Conservation (phyloP, 179 eudicot species). For the Silene vulgaris region DNA sequence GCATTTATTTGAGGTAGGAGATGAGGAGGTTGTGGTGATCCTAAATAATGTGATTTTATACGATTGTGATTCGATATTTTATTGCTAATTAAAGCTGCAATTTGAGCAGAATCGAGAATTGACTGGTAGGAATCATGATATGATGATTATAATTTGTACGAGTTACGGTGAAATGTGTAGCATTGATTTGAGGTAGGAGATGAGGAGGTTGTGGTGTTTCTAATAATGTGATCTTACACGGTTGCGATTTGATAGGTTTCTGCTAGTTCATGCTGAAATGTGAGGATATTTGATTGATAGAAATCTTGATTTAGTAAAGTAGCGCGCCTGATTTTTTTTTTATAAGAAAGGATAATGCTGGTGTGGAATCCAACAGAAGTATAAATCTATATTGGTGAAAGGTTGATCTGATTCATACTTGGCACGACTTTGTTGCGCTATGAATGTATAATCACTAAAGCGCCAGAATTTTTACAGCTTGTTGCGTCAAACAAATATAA, state of each 20-base stretch:
- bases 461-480: no score
- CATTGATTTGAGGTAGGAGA: not conserved
- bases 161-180: not conserved
- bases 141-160: no score
- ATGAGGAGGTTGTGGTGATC: not conserved
- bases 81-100: no score
- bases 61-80: no score
- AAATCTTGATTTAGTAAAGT: not conserved
- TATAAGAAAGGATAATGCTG: not conserved
- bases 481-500: no score
- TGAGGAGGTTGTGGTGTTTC: not conserved
- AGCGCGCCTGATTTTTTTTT: no score
- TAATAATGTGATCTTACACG: not conserved
- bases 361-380: not conserved
- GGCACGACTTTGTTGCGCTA: no score
- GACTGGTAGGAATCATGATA: no score
- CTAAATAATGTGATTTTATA: no score
- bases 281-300: constrained; percentile 4
- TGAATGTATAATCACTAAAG: no score
- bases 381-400: not conserved
- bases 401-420: constrained; percentile 6
- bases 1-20: not conserved
- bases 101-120: not conserved
- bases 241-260: not conserved
- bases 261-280: not conserved